Base-by-base conservation (phyloP, 768 basidiomycete genomes). In the Amanita pallidorosea region DNA sequence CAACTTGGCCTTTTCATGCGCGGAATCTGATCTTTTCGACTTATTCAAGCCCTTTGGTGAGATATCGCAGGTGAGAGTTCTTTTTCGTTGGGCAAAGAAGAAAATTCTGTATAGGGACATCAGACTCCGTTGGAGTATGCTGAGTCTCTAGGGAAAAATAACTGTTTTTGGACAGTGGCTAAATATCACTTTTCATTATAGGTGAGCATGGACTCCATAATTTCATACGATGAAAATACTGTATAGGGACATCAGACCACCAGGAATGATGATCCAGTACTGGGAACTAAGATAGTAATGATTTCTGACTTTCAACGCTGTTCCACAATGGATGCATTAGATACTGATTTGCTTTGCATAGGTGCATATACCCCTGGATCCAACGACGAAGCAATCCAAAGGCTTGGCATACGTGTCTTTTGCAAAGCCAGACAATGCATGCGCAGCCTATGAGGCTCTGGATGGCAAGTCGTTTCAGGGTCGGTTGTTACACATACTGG, bases 401-500 rank as follows among this genome's bases (percentile, higher is more conserved):
- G 77, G 77, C 12, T 58, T 77, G 11, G 76, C 76, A 2, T 79
- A 78, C 51, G 64, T 78, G 11, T 73, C 72, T 4, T 79, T 73
- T 50, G 57, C 63, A 8, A 62, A 66, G 20, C 60, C 73, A 6
- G 55, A 67, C 0, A 61, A 63, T 49, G 76, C 77, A 4, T 58
- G 92, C 0, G 67, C 73, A 0, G 96, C 95, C 0, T 91, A 83
- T 57, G 76, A 83, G 51, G 73, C 72, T 0, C 73, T 97, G 31
- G 94, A 98, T 62, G 81, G 81, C 51, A 83, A 74, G 34, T 81
- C 89, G 0, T 93, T 96, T 65, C 92, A 94, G 67, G 96, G 96
- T 3, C 81, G 96, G 25, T 64, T 98, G 0, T 64, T 99, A 1
- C 96, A 98, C 61, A 82, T 98, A 48, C 72, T 99, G 0, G 87